Evolutionary conservation across 805 yeast species (phyloP), one percentile per base, ranked within the genome.

Genomic region (Debaryomyces maramus): DNA sequence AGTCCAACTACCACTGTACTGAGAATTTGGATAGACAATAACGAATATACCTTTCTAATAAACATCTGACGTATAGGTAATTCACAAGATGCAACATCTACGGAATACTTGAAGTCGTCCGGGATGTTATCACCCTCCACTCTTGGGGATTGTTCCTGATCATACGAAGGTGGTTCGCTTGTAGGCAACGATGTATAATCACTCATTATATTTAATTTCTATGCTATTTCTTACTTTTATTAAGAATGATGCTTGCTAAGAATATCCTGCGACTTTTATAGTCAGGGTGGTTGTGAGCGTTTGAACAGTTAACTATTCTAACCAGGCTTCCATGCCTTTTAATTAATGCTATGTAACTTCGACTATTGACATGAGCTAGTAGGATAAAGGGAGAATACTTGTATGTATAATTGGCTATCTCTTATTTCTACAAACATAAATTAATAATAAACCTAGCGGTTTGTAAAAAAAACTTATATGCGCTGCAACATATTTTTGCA

Each of bases 101-200:
- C 84, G 24, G 85, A 78, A 61, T 83, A 87, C 59, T 88, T 88
- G 77, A 88, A 88, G 61, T 87, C 95, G 50, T 88, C 85, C 3
- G 84, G 83, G 34, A 76, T 54, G 46, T 64, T 61, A 44, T 64
- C 70, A 7, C 61, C 70, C 6, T 46, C 61, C 8, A 39, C 36
- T 39, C 70, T 49, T 13, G 64, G 60, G 3, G 44, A 36, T 14
- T 40, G 44, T 8, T 40, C 49, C 31, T 43, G 49, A 22, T 38
- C 47, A 40, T 56, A 56, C 5, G 47, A 38, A n/a, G 61, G 62
- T 11, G 63, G 60, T 13, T 37, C 39, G 10, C 41, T 49, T 18
- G 40, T 26, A 21, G 44, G 41, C 17, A 47, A 22, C 6, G 44
- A 24, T n/a, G 37, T 32, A 20, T 43, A 43, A 11, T 34, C n/a